These are phyloP conservation scores for Rhizophora apiculata DNA, from an alignment of 345 rosid species.

Conservation along the genomic window DNA sequence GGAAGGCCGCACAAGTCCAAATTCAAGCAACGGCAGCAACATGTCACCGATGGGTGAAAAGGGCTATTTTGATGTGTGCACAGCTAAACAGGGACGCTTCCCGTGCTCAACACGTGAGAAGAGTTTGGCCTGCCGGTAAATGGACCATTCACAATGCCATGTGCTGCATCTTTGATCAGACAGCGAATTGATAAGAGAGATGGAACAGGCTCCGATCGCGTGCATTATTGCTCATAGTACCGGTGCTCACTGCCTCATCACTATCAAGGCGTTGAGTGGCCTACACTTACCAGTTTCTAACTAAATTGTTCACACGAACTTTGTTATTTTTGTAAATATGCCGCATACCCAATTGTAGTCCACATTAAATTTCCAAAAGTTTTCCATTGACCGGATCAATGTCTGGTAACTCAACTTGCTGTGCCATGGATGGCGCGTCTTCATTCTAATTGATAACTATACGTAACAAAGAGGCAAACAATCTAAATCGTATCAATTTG, in stretches of 20 bases:
- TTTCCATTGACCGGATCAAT: no score
- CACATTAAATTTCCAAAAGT: neutral
- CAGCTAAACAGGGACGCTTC: slow-evolving; percentile 26
- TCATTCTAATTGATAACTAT: no score
- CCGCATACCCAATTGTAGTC: neutral
- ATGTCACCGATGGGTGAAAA: slow-evolving; percentile 16
- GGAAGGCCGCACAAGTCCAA: neutral
- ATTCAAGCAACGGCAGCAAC: neutral
- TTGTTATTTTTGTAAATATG: neutral
- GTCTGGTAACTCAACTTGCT: no score
- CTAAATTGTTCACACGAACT: no score
- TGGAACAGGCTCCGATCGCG: slow-evolving; percentile 20
- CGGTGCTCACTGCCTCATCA: slow-evolving; percentile 5
- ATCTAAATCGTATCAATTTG: no score
- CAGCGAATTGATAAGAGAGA: slow-evolving; percentile 4
- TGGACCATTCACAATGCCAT: slow-evolving; percentile 32
- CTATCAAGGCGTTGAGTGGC: slow-evolving; percentile 1
- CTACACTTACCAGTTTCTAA: slow-evolving; percentile 6
- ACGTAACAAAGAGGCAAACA: no score
- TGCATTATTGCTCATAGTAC: neutral
- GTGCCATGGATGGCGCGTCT: no score
- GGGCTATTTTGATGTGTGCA: slow-evolving; percentile 36
- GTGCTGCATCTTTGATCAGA: slow-evolving; percentile 22
- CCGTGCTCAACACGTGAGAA: slow-evolving; percentile 15
- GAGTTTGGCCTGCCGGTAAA: slow-evolving; percentile 31